These are phyloP conservation scores for Anthracocystis walkeri DNA, from an alignment of 1,284 basidiomycete genomes.

Conservation along the genomic window DNA sequence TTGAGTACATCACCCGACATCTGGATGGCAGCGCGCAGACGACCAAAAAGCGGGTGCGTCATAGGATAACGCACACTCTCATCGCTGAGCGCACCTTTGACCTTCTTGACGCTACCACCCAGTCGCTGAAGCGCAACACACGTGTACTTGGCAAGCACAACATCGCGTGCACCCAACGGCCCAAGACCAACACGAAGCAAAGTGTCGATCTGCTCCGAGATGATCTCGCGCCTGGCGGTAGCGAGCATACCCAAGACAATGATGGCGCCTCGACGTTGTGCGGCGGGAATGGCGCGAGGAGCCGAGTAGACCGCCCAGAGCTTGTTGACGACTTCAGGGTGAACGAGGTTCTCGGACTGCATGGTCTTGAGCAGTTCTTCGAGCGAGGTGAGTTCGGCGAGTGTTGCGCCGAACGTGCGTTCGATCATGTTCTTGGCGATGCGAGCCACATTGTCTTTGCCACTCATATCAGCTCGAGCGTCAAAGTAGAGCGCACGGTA, in stretches of 20 bases:
- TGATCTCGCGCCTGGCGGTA: slow-evolving; percentile 82
- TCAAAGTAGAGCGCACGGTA: slow-evolving; percentile 90
- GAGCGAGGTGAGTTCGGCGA: slow-evolving; percentile 94
- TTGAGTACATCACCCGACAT: slow-evolving; percentile 42
- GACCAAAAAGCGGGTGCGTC: slow-evolving; percentile 86
- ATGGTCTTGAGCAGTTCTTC: slow-evolving; percentile 96
- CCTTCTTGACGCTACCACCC: slow-evolving; percentile 93
- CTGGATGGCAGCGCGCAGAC: slow-evolving; percentile 77
- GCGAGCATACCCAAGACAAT: slow-evolving; percentile 96
- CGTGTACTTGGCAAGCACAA: slow-evolving; percentile 90
- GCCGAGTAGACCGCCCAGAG: slow-evolving; percentile 89
- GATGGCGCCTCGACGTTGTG: slow-evolving; percentile 90
- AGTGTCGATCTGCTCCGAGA: slow-evolving; percentile 87
- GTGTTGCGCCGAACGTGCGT: slow-evolving; percentile 75
- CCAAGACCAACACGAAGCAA: slow-evolving; percentile 92
- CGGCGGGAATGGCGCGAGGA: slow-evolving; percentile 74
- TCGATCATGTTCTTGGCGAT: slow-evolving; percentile 96
- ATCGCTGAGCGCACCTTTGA: slow-evolving; percentile 85
- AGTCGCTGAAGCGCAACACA: slow-evolving; percentile 91
- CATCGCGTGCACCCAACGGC: slow-evolving; percentile 78
- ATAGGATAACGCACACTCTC: slow-evolving; percentile 88
- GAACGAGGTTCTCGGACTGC: slow-evolving; percentile 84
- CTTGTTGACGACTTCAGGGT: slow-evolving; percentile 85
- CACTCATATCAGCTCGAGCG: slow-evolving; percentile 72
- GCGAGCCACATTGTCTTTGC: slow-evolving; percentile 88